A percentile compares a stretch with the other conserved stretches of the same genome.
Evolutionary conservation across 2,329 filamentous ascomycete genomes (phyloP).

Genomic region (Raffaelea albimanens): DNA sequence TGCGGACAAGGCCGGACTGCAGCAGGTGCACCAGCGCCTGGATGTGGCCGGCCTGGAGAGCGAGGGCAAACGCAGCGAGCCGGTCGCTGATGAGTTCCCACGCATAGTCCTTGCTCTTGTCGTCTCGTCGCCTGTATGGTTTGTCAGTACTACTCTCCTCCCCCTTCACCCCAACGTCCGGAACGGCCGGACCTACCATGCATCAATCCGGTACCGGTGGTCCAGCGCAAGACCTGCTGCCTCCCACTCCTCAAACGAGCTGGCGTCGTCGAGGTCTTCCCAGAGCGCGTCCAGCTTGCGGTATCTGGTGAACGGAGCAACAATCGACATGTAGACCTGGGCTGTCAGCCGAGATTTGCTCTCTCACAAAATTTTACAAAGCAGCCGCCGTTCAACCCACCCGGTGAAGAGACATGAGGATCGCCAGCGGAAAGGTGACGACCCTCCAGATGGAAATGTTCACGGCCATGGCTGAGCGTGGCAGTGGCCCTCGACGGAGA

Average conservation of each 20-base stretch:
- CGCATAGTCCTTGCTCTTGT: conserved; percentile 74
- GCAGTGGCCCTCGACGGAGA: no score
- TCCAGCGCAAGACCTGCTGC: conserved; percentile 77
- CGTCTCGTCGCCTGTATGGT: conserved; percentile 62
- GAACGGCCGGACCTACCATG: conserved; percentile 46
- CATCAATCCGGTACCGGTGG: conserved; percentile 66
- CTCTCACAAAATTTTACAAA: neutral
- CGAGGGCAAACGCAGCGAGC: conserved; percentile 26
- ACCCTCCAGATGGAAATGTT: conserved; percentile 10
- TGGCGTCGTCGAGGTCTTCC: conserved; percentile 55
- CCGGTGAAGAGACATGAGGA: conserved; percentile 9
- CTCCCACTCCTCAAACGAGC: conserved; percentile 77
- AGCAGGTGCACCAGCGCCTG: conserved; percentile 69
- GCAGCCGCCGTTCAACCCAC: neutral
- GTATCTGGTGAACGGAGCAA: conserved; percentile 5
- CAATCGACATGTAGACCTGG: conserved; percentile 3
- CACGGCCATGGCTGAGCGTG: neutral
- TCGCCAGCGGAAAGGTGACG: conserved; percentile 8
- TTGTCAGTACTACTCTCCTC: no score
- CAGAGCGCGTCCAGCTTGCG: conserved; percentile 32
- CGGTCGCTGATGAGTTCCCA: conserved; percentile 75
- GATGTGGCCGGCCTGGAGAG: conserved; percentile 45
- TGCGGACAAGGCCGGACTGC: conserved; percentile 69
- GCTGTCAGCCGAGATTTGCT: neutral
- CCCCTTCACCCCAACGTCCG: no score